Conservation (phyloP, 2,329 filamentous ascomycete species). For the Sporothrix humicola region DNA sequence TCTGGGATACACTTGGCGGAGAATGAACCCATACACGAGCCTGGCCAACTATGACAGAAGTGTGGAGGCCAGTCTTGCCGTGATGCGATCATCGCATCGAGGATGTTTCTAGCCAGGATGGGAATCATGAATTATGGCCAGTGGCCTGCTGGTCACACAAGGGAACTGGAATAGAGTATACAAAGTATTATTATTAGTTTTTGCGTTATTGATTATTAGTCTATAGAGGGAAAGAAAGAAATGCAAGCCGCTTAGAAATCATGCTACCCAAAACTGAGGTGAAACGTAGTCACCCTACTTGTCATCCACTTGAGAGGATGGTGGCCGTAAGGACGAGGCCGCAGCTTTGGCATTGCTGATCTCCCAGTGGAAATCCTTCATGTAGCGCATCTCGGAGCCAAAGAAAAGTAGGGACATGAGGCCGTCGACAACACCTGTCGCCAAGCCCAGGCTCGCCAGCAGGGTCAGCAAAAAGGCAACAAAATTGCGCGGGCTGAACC, state of each 20-base stretch:
- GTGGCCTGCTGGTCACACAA: too few species aligned
- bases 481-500: slow-evolving; percentile 76
- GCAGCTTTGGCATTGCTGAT: slow-evolving; percentile 69
- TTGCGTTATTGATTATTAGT: slow-evolving; percentile 18
- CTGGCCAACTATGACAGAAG: slow-evolving; percentile 1
- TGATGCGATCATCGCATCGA: slow-evolving; percentile 38
- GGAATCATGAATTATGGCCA: too few species aligned
- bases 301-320: not conserved
- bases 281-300: not conserved
- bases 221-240: not conserved
- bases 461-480: slow-evolving; percentile 82
- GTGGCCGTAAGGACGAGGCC: slow-evolving; percentile 39
- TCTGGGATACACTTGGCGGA: slow-evolving; percentile 84
- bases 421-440: slow-evolving; percentile 79
- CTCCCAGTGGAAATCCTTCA: slow-evolving; percentile 95
- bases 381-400: slow-evolving; percentile 76
- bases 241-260: not conserved
- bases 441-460: slow-evolving; percentile 76
- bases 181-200: slow-evolving; percentile 27
- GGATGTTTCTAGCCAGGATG: slow-evolving; percentile 34
- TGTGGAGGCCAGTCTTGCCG: slow-evolving; percentile 32
- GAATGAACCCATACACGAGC: slow-evolving; percentile 46
- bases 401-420: slow-evolving; percentile 88
- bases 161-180: slow-evolving; percentile 26
- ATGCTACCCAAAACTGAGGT: not conserved